These are phyloP conservation scores for Trichoderma afroharzianum DNA, from an alignment of 2,329 filamentous ascomycete species.

Conservation along the genomic window DNA sequence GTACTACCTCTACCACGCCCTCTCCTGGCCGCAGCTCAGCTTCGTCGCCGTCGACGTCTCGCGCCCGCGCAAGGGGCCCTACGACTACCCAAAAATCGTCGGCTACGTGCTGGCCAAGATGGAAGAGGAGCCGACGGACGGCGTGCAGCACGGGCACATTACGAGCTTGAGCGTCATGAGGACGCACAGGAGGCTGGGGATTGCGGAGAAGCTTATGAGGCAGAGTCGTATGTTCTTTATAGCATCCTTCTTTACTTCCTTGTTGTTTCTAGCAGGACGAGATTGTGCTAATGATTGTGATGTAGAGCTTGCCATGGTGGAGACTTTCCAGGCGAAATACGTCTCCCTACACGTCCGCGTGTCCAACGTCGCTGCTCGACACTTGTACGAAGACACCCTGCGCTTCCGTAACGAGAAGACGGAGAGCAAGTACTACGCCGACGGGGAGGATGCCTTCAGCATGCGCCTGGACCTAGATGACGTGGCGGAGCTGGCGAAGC, in stretches of 20 bases:
- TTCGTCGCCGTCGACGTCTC: conserved; percentile 94
- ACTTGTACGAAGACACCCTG: conserved; percentile 88
- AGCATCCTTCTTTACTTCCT: no score
- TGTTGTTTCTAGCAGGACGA: background rate
- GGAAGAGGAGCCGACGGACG: conserved; percentile 94
- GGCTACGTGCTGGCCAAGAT: conserved; percentile 99
- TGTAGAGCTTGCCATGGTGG: conserved; percentile 92
- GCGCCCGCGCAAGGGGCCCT: conserved; percentile 69
- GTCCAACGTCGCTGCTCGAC: conserved; percentile 85
- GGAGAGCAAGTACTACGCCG: conserved; percentile 90
- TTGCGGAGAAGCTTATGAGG: conserved; percentile 96
- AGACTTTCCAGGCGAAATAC: conserved; percentile 86
- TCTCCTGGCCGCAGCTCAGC: conserved; percentile 95
- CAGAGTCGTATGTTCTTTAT: conserved; percentile 71
- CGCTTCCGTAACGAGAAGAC: conserved; percentile 85
- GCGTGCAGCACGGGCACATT: conserved; percentile 91
- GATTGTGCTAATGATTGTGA: background rate
- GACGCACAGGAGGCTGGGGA: conserved; percentile 83
- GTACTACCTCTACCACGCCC: conserved; percentile 98
- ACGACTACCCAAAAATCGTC: conserved; percentile 94
- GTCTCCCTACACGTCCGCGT: conserved; percentile 95
- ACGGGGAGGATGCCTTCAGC: conserved; percentile 91
- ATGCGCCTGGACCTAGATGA: conserved; percentile 83
- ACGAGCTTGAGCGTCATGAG: conserved; percentile 94
- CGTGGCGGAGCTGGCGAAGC: conserved; percentile 49